Percentiles rank a stretch among this genome's conserved stretches.
phyloP scores from a whole-genome alignment of 208 protist genomes.

The Jaenimonas drosophilae region DNA sequence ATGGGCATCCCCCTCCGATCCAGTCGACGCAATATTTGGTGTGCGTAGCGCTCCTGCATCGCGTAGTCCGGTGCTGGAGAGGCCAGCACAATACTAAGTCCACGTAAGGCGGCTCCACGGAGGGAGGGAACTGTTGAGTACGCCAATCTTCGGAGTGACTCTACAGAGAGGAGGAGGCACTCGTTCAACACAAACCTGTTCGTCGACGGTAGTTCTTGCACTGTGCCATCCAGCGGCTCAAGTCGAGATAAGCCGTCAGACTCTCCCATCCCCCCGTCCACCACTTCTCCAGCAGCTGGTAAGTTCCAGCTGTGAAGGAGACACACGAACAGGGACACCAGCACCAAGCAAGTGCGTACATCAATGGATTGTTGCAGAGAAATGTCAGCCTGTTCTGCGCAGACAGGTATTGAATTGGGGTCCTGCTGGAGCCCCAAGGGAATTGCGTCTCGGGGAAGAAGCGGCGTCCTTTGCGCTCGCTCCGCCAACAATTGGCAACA shows the following conservation, averaged over 20 bases:
- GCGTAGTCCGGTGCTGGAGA: conserved; percentile 14
- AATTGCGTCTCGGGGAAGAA: conserved; percentile 1
- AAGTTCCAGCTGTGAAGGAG: conserved; percentile 37
- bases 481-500: conserved; percentile 59
- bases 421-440: background rate
- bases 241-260: background rate
- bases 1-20: conserved; percentile 11
- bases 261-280: background rate
- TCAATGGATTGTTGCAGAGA: conserved; percentile 2
- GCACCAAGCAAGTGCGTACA: conserved; percentile 12
- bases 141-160: conserved; percentile 24
- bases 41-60: conserved; percentile 24
- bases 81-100: conserved; percentile 48
- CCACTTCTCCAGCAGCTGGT: background rate
- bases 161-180: conserved; percentile 11
- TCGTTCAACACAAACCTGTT: conserved; percentile 11
- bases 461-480: conserved; percentile 6
- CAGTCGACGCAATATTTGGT: conserved; percentile 17
- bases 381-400: no score
- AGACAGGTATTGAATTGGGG: no score
- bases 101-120: conserved; percentile 45
- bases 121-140: conserved; percentile 33
- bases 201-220: conserved; percentile 15
- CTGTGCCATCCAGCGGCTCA: conserved; percentile 1
- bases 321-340: conserved; percentile 31